These are phyloP conservation scores for Styphnolobium japonicum DNA, from an alignment of 306 rosid genomes.

Conservation along the genomic window DNA sequence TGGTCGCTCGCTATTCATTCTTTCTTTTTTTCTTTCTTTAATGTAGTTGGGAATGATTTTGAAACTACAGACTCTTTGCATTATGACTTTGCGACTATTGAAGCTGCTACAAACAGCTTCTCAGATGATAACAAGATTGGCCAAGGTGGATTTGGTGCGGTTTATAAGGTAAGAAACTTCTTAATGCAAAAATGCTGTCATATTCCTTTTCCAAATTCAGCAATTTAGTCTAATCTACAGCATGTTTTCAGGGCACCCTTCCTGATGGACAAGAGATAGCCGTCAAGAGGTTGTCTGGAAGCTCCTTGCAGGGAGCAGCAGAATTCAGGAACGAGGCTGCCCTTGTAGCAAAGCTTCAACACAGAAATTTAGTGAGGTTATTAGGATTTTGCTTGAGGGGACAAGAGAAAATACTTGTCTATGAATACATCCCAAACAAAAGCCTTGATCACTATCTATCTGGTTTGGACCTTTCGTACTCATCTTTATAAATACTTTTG, in stretches of 20 bases:
- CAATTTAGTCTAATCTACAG: neutral
- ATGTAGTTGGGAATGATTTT: neutral
- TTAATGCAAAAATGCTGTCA: neutral
- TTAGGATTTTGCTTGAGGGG: constrained; percentile 25
- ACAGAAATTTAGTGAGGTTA: constrained; percentile 16
- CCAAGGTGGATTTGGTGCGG: constrained; percentile 4
- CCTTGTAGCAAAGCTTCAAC: constrained; percentile 27
- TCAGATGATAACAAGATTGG: neutral
- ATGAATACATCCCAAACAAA: constrained; percentile 20
- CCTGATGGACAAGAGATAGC: neutral
- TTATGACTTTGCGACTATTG: neutral
- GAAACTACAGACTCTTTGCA: neutral
- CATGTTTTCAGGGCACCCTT: constrained; percentile 9
- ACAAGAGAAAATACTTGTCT: constrained; percentile 26
- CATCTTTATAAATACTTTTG: neutral
- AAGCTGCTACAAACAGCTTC: neutral
- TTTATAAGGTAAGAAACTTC: neutral
- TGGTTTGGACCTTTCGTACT: neutral
- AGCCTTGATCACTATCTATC: constrained; percentile 2
- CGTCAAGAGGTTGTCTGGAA: constrained; percentile 11
- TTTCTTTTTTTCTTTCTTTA: neutral
- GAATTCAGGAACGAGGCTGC: constrained; percentile 25
- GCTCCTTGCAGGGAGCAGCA: neutral
- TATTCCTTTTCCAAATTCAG: neutral
- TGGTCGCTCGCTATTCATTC: neutral